These are phyloP conservation scores for Paracamarosporium sp. DNA, from an alignment of 2,329 filamentous ascomycete species.

Conservation along the genomic window DNA sequence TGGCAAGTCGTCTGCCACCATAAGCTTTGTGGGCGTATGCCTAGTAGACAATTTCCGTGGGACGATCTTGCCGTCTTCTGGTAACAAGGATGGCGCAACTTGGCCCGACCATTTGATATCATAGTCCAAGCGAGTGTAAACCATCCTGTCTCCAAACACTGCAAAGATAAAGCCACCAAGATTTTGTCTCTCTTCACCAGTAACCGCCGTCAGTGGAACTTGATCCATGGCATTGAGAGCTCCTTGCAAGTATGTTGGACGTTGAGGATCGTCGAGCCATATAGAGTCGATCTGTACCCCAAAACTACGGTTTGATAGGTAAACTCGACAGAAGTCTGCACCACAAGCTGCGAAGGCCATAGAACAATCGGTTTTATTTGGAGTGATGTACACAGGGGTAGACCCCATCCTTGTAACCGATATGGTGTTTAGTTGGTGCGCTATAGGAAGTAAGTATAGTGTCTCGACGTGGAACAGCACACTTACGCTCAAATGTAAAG, in stretches of 20 bases:
- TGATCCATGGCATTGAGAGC: constrained; percentile 41
- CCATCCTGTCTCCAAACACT: constrained; percentile 54
- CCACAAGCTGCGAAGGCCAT: constrained; percentile 48
- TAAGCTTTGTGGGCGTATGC: constrained; percentile 42
- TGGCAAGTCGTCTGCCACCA: constrained; percentile 39
- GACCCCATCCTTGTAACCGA: constrained; percentile 28
- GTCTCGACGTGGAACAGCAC: background rate
- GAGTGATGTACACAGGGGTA: constrained; percentile 33
- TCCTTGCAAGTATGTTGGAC: constrained; percentile 37
- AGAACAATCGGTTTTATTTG: constrained; percentile 29
- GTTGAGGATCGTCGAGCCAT: constrained; percentile 43
- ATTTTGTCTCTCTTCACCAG: constrained; percentile 47
- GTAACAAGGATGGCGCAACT: background rate
- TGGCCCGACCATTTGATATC: constrained; percentile 29
- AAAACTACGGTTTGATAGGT: constrained; percentile 15
- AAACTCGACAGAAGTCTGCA: constrained; percentile 44
- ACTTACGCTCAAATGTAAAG: constrained; percentile 12
- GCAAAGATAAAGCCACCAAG: constrained; percentile 55
- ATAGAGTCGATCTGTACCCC: constrained; percentile 40
- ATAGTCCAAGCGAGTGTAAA: constrained; percentile 56
- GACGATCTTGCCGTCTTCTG: constrained; percentile 22
- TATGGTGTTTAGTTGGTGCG: background rate
- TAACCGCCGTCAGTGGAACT: constrained; percentile 22
- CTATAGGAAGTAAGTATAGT: constrained; percentile 1
- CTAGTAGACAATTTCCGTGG: constrained; percentile 33